Base-by-base conservation (phyloP, 176 grass and related monocot genomes). In the Dendrocalamus sinicus region DNA sequence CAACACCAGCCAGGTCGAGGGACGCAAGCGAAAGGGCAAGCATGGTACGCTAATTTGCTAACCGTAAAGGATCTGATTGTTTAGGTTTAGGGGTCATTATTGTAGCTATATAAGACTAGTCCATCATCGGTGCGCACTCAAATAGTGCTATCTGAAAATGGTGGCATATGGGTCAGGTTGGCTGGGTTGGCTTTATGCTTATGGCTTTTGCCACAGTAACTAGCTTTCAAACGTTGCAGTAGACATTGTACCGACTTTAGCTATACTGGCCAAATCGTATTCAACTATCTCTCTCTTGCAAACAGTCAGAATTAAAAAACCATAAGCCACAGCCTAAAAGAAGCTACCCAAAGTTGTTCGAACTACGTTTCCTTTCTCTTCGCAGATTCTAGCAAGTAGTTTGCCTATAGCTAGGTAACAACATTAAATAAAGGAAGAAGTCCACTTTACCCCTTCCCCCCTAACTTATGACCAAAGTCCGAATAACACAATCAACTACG, bases 1-100 rank as follows among this genome's bases (percentile, higher is more conserved):
- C 88, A 97, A 92, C 79, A 46, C 90, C 57, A 91, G 88, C 61
- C 85, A 91, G 50, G 76, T 93, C 51, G 53, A 92, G 83, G 92
- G 92, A 26, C 92, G 92, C 64, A 97, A 97, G 71, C 82, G 94
- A 28, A 92, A 92, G 78, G 93, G 93, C 41, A 94, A 89, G 59
- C 93, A 94, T 63, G 87, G 93, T 94, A 79, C 65, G 23, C 48
- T 65, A 7, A 59, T 58, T 12, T 32, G 59, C 32, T 67, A 16
- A 17, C 47, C 53, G 35, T 51, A 7, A 16, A 61, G 43, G 23
- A 70, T 50, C 11, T 35, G 22, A n/a, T 45, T 44, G 9, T 59
- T 46, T 71, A 46, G 48, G 9, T 64, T 64, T 64, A 26, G 61
- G 24, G 35, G 10, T 73, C 37, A 9, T 47, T 58, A 4, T 7